A percentile compares a stretch with the other conserved stretches of the same genome.
Conservation (phyloP, 345 rosid genomes). For the Hypericum perforatum region DNA sequence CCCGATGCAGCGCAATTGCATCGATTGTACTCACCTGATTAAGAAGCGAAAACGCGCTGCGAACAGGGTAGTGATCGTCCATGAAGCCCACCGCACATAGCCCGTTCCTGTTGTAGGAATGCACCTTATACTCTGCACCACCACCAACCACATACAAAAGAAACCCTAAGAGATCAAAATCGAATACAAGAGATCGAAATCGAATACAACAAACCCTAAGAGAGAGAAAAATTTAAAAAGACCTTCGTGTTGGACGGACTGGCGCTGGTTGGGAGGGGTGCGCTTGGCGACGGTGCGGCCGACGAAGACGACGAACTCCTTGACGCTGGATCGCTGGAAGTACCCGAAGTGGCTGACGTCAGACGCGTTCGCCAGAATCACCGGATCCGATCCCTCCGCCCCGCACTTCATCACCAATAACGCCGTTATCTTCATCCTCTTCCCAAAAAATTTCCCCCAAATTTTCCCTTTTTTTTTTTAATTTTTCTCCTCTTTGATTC, state of each 20-base stretch:
- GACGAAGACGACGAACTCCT: constrained; percentile 76
- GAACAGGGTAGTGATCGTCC: constrained; percentile 94
- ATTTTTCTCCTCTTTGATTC: too few species aligned
- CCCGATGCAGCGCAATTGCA: too few species aligned
- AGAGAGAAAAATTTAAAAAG: not conserved
- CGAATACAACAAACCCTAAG: too few species aligned
- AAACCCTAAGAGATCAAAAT: too few species aligned
- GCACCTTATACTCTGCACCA: constrained; percentile 88
- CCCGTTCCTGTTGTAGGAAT: constrained; percentile 81
- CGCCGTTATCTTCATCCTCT: constrained; percentile 83
- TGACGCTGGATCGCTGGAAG: constrained; percentile 79
- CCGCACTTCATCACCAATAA: constrained; percentile 61
- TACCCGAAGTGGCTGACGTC: constrained; percentile 88
- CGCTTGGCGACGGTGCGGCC: constrained; percentile 92
- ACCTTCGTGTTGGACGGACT: constrained; percentile 95
- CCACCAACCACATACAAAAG: too few species aligned
- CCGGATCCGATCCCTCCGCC: constrained; percentile 51
- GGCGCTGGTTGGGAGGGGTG: constrained; percentile 75
- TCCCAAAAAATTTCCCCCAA: too few species aligned
- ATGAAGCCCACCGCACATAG: constrained; percentile 81
- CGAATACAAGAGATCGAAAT: too few species aligned
- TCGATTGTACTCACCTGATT: constrained; percentile 44
- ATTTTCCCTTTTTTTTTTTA: not conserved
- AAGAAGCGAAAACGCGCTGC: constrained; percentile 85
- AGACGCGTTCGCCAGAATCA: constrained; percentile 53